These are phyloP conservation scores for Stellera chamaejasme DNA, from an alignment of 345 rosid species.

Conservation along the genomic window DNA sequence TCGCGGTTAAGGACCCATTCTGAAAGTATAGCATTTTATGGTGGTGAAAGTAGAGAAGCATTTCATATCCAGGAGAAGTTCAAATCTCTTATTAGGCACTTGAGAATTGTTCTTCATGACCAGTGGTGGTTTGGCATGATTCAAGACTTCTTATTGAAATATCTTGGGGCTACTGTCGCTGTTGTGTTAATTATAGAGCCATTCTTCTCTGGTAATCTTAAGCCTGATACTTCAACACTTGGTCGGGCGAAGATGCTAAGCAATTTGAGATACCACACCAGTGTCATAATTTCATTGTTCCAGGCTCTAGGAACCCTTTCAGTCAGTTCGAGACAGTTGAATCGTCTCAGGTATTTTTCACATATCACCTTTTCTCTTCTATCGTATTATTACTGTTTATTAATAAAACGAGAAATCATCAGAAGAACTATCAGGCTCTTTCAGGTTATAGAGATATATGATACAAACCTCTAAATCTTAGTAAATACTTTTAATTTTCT, in stretches of 20 bases:
- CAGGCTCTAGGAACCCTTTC: slow-evolving; percentile 92
- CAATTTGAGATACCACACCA: slow-evolving; percentile 97
- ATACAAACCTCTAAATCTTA: slow-evolving; percentile 1
- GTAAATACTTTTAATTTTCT: not conserved
- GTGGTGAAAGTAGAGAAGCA: slow-evolving; percentile 90
- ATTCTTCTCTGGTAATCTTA: slow-evolving; percentile 84
- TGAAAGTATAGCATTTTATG: slow-evolving; percentile 97
- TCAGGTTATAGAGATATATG: too few species aligned
- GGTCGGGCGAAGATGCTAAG: slow-evolving; percentile 98
- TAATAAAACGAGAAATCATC: too few species aligned
- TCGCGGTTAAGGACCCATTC: slow-evolving; percentile 97
- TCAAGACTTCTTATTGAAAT: slow-evolving; percentile 91
- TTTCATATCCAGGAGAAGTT: slow-evolving; percentile 86
- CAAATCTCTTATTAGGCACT: slow-evolving; percentile 60
- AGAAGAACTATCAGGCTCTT: too few species aligned
- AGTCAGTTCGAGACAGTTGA: slow-evolving; percentile 82
- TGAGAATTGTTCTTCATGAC: slow-evolving; percentile 75
- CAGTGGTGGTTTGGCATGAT: slow-evolving; percentile 99
- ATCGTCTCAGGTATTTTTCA: slow-evolving; percentile 76
- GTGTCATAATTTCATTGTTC: slow-evolving; percentile 87
- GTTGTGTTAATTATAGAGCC: slow-evolving; percentile 93
- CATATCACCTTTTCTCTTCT: not conserved
- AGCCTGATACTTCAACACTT: slow-evolving; percentile 81
- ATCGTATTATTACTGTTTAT: slow-evolving; percentile 5
- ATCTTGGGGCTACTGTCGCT: slow-evolving; percentile 96